Evolutionary conservation across 1,139 yeast species (phyloP).

Genomic region (Suhomyces ambrosiae): DNA sequence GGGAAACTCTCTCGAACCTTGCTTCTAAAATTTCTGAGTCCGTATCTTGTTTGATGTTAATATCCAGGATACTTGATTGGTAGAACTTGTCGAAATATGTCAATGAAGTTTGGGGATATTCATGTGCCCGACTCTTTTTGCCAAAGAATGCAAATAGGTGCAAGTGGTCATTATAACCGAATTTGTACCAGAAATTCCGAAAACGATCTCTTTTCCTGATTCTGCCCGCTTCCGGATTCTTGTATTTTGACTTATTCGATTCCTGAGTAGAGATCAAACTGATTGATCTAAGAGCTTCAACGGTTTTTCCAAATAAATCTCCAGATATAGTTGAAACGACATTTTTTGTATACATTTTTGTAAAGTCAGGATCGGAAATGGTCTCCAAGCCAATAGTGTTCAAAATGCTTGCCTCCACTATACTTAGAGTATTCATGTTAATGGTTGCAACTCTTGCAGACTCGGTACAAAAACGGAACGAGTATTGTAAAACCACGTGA

Average conservation of each 20-base stretch:
- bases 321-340: not conserved
- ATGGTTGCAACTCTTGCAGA: slow-evolving; percentile 1
- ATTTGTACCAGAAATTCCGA: not conserved
- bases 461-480: not conserved
- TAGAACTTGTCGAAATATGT: not conserved
- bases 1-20: not conserved
- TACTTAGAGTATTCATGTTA: not conserved
- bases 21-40: not conserved
- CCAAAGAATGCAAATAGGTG: not conserved
- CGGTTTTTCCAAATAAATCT: not conserved
- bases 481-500: not conserved
- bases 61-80: not conserved
- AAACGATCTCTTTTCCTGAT: slow-evolving; percentile 1
- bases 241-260: too few relatives aligned
- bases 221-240: not conserved
- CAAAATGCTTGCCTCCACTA: slow-evolving; percentile 1
- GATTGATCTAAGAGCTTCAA: not conserved
- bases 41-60: slow-evolving; percentile 1
- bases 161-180: not conserved
- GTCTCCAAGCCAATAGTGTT: slow-evolving; percentile 3
- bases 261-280: too few relatives aligned
- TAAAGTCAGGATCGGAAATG: slow-evolving; percentile 1
- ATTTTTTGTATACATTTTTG: not conserved
- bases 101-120: not conserved
- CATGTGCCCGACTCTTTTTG: not conserved